phyloP scores from a whole-genome alignment of 164 flowering plant species.

The Euptelea pleiosperma region DNA sequence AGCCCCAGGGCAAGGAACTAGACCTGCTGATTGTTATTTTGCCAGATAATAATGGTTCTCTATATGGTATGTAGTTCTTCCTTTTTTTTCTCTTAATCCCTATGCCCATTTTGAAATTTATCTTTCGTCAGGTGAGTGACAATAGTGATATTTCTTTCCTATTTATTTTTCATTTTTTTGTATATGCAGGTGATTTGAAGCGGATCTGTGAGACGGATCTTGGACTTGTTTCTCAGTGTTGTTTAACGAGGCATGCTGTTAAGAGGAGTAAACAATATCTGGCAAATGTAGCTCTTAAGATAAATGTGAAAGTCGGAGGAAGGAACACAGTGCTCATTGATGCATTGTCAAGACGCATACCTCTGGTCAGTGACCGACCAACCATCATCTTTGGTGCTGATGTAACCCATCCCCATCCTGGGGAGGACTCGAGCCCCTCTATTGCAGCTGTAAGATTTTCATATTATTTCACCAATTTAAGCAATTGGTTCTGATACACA shows the following conservation, averaged over 20 bases:
- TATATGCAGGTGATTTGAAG: constrained; percentile 7
- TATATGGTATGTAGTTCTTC: constrained; percentile 8
- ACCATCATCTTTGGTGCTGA: constrained; percentile 15
- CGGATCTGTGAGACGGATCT: constrained; percentile 16
- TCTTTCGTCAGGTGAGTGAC: too few relatives aligned
- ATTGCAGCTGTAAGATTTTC: constrained; percentile 71
- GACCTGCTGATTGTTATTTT: constrained; percentile 11
- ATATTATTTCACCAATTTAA: not conserved
- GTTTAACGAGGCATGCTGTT: constrained; percentile 6
- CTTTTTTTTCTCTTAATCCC: not conserved
- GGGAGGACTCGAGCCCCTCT: constrained; percentile 51
- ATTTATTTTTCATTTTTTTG: not conserved
- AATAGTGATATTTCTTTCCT: not conserved
- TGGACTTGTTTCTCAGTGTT: constrained; percentile 14
- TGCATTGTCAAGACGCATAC: constrained; percentile 9
- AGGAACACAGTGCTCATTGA: constrained; percentile 10
- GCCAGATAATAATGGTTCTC: constrained; percentile 15
- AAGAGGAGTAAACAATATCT: not conserved
- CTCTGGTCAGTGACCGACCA: constrained; percentile 14
- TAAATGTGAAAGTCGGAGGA: constrained; percentile 11
- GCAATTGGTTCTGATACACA: not conserved
- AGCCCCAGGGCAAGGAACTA: constrained; percentile 7
- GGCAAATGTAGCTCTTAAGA: constrained; percentile 12
- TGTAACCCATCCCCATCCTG: constrained; percentile 11
- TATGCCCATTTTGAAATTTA: not conserved